Base-by-base conservation (phyloP, 2,329 filamentous ascomycete species). In the Clarireedia homoeocarpa region DNA sequence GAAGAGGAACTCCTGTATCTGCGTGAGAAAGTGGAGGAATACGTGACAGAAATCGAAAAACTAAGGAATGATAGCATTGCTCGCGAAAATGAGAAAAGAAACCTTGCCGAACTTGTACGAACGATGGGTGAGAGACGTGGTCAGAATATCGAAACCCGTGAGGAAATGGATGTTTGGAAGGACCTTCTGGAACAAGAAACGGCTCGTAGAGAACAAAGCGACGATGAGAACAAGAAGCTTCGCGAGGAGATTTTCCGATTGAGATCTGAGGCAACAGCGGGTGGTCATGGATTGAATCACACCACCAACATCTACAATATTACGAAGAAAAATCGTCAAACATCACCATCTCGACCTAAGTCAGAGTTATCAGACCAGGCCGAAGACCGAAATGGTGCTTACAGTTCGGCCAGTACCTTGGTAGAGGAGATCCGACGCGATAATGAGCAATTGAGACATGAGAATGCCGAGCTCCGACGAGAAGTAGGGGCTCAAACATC, bases 401-500 rank as follows among this genome's bases (percentile, higher is more conserved):
- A 80, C 47, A 85, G 80, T 63, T 76, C 79, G 9, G 77, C 83
- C 1, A 84, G 79, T 60, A 88, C 82, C 7, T 80, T 91, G 1
- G 80, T 89, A 10, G 88, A 94, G n/a, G 90, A 96, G 59, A 73
- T 90, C 6, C 78, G 81, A 9, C 75, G 77, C 4, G 83, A 86
- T 65, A 80, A 79, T 55, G 86, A 90, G 60, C 86, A 95, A 63
- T 75, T 97, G 27, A 86, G 89, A 51, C 90, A 92, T 67, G 92
- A 97, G 67, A 97, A 96, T 66, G 89, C 90, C 2, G 92, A 96
- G 69, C 73, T 99, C 34, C 84, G 92, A 53, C 87, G 91, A 53
- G 91, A 97, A 71, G 88, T 97, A 30, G 90, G 91, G 59, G 94
- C 94, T 2, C 94, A 99, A 70, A 95, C 91, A 0, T 96, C 91